phyloP scores from a whole-genome alignment of 1,284 basidiomycete species.

The Serendipita sp. region DNA sequence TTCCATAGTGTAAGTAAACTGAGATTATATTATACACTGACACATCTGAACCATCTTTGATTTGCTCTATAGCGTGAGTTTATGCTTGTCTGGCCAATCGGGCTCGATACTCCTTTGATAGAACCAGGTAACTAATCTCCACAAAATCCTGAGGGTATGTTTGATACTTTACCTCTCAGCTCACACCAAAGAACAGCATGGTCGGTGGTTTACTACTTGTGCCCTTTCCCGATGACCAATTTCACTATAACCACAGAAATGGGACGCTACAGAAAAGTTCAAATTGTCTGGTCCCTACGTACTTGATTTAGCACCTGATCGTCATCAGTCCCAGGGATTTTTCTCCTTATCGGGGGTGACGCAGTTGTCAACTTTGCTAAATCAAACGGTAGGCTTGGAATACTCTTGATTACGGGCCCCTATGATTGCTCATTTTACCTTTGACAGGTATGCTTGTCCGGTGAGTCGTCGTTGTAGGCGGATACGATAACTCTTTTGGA shows the following conservation, averaged over 20 bases:
- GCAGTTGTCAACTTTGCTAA: constrained; percentile 33
- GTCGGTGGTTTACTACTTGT: not conserved
- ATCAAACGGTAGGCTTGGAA: constrained; percentile 29
- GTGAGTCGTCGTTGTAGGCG: not conserved
- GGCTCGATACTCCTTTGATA: not conserved
- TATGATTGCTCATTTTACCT: not conserved
- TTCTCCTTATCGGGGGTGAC: constrained; percentile 30
- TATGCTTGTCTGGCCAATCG: no score
- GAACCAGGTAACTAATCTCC: not conserved
- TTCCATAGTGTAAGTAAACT: no score
- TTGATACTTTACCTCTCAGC: constrained; percentile 9
- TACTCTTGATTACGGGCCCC: no score
- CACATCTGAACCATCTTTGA: no score
- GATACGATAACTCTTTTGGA: no score
- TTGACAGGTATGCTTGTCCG: not conserved
- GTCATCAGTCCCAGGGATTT: constrained; percentile 17
- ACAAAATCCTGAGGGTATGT: not conserved
- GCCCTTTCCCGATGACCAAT: not conserved
- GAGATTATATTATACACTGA: not conserved
- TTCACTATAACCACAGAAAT: not conserved
- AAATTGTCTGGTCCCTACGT: not conserved
- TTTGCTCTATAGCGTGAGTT: no score
- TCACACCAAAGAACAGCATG: constrained; percentile 27
- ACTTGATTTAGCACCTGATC: not conserved
- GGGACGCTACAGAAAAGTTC: not conserved